These are phyloP conservation scores for Sporothrix schenckii DNA, from an alignment of 2,329 filamentous ascomycete species.

Conservation along the genomic window DNA sequence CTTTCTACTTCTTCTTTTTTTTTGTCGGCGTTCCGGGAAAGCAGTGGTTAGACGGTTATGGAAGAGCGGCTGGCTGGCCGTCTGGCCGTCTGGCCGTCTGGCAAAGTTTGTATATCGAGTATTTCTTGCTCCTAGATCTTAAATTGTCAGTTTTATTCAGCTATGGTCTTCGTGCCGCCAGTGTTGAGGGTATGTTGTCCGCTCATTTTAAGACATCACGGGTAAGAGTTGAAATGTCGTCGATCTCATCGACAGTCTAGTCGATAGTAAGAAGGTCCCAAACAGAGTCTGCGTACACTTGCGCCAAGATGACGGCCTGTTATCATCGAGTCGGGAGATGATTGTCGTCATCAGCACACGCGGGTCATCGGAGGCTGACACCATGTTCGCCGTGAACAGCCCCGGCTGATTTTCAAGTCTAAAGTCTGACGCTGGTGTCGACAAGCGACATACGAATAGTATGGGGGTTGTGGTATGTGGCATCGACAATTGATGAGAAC, in stretches of 20 bases:
- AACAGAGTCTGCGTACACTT: not conserved
- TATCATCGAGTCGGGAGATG: too few relatives aligned
- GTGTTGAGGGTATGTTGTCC: too few relatives aligned
- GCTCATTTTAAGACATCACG: too few relatives aligned
- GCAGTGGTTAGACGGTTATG: not conserved
- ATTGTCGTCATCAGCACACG: too few relatives aligned
- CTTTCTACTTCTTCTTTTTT: not conserved
- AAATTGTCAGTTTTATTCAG: not conserved
- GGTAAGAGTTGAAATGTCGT: not conserved
- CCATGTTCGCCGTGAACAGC: not conserved
- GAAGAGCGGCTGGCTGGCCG: not conserved
- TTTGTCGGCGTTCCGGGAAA: constrained; percentile 14
- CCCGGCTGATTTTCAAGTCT: not conserved
- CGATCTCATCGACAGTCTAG: too few relatives aligned
- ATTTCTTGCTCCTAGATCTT: not conserved
- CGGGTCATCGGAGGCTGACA: not conserved
- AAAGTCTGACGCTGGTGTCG: too few relatives aligned
- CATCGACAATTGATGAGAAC: not conserved
- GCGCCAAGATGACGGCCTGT: too few relatives aligned
- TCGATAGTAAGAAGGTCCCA: too few relatives aligned
- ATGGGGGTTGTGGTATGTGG: too few relatives aligned
- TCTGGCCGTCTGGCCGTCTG: not conserved
- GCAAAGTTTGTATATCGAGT: not conserved
- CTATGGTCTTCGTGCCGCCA: too few relatives aligned
- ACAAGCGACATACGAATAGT: too few relatives aligned